Conservation (phyloP, 2,329 filamentous ascomycete genomes). For the Arachnomyces sp. region DNA sequence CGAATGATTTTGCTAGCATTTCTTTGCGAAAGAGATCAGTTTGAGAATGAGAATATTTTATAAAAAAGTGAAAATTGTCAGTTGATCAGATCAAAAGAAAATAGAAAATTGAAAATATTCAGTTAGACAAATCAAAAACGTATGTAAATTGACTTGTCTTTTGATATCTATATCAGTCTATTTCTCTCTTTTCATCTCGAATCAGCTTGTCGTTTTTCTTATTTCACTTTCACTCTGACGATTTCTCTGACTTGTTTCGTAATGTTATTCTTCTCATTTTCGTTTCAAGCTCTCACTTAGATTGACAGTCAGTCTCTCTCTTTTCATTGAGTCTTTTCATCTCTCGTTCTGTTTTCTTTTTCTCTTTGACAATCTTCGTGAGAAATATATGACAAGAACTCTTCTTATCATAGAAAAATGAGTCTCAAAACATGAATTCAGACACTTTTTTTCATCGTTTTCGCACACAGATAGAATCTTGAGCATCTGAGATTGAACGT, state of each 20-base stretch:
- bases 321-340: constrained; percentile 14
- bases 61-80: neutral
- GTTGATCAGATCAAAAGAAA: too few species aligned
- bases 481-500: constrained; percentile 7
- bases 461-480: constrained; percentile 8
- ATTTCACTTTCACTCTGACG: constrained; percentile 12
- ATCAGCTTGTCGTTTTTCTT: constrained; percentile 11
- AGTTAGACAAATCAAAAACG: neutral
- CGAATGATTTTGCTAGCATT: constrained; percentile 9
- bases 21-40: constrained; percentile 15
- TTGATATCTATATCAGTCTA: constrained; percentile 17
- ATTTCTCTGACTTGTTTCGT: constrained; percentile 2
- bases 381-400: constrained; percentile 18
- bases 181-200: constrained; percentile 8
- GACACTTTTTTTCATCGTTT: constrained; percentile 11
- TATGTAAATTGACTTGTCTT: neutral
- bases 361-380: constrained; percentile 13
- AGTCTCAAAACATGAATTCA: constrained; percentile 23
- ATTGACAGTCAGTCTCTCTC: constrained; percentile 7
- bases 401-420: constrained; percentile 24
- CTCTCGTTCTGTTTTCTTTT: constrained; percentile 10
- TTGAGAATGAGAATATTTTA: constrained; percentile 9
- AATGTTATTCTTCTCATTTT: constrained; percentile 12
- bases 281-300: constrained; percentile 14
- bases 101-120: neutral